Evolutionary conservation across 164 flowering plant species (phyloP).

Genomic region (Vitis rupestris): DNA sequence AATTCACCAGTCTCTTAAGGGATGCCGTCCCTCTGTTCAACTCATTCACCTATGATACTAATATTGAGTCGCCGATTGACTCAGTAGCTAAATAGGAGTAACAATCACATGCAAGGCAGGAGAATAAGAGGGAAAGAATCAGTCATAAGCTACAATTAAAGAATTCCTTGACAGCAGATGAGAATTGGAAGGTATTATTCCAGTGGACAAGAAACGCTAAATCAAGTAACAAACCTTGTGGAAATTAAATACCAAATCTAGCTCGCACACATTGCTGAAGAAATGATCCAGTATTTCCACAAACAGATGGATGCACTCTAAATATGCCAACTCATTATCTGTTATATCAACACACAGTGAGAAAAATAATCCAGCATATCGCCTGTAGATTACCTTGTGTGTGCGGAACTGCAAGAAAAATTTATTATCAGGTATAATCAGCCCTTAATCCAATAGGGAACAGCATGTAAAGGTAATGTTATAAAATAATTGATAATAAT

Average conservation of each 20-base stretch:
- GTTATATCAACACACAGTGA: slow-evolving; percentile 97
- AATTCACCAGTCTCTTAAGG: too few relatives aligned
- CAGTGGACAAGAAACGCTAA: background rate
- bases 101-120: background rate
- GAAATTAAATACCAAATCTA: slow-evolving; percentile 96
- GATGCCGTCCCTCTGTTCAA: too few relatives aligned
- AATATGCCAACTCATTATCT: slow-evolving; percentile 93
- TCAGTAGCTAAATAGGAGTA: too few relatives aligned
- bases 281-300: slow-evolving; percentile 99
- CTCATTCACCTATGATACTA: too few relatives aligned
- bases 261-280: slow-evolving; percentile 99
- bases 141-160: background rate
- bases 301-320: slow-evolving; percentile 95
- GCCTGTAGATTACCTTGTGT: slow-evolving; percentile 93
- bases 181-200: background rate
- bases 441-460: background rate
- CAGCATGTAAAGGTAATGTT: background rate
- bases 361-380: slow-evolving; percentile 97
- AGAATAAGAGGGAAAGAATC: background rate
- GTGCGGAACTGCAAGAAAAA: slow-evolving; percentile 79
- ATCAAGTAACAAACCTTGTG: slow-evolving; percentile 69
- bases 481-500: too few relatives aligned
- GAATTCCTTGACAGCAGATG: background rate
- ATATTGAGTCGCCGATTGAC: too few relatives aligned
- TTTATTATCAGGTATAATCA: too few relatives aligned